Base-by-base conservation (phyloP, 768 basidiomycete genomes). In the Hysterangium stoloniferum region DNA sequence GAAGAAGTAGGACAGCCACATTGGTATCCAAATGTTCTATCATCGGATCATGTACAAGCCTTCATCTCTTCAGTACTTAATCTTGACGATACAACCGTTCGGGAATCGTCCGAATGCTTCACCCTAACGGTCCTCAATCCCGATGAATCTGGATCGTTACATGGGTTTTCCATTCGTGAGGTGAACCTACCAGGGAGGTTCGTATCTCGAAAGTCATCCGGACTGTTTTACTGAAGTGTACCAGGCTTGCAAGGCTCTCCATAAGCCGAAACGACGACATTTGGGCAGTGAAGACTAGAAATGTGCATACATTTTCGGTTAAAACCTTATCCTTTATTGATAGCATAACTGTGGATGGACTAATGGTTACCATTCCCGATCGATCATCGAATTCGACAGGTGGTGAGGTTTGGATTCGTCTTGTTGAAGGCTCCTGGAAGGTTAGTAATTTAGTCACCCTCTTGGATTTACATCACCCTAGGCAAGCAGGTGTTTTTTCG, bases 41-140 rank as follows among this genome's bases (percentile, higher is more conserved):
- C 67, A 32, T 84, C 79, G 53, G 60, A 70, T 9, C 63, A 65
- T 17, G 83, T 86, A 1, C 67, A 75, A 46, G 55, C 57, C 0
- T 91, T 90, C 61, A 54, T 92, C 41, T 69, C 78, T 27, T 53
- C 62, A 0, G 53, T 62, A 12, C 57, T 60, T 29, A 46, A 13
- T 28, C 25, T 38, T 11, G 37, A 46, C 25, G 37, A 45, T 15
- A 22, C 54, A 52, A 35, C 56, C 53, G 33, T 41, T 51, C n/a
- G 57, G 44, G 6, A 27, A 8, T 22, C 36, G 4, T 19, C 20
- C 31, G 17, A 45, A 8, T 36, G 59, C 2, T 92, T 89, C 62
- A 88, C 84, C 1, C 64, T 94, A 49, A 93, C 88, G 0, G 80
- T 84, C 4, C 74, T 80, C 1, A 71, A 74, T 28, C 88, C 91